phyloP scores from a whole-genome alignment of 176 grass and related monocot species.

The Phyllostachys edulis region DNA sequence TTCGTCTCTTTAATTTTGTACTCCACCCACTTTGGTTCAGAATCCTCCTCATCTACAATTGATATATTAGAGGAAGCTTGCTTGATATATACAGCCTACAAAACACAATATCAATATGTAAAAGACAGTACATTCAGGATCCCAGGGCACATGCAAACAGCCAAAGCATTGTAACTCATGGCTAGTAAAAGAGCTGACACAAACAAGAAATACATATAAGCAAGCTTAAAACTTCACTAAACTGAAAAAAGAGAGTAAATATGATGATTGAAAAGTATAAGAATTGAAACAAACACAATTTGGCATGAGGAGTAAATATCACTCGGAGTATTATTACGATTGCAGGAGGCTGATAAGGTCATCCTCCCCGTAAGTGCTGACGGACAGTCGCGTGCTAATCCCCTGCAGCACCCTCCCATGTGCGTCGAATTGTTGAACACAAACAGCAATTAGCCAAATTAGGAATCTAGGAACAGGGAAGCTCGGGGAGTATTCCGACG shows the following conservation, averaged over 20 bases:
- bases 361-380: slow-evolving; percentile 77
- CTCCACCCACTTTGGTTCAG: slow-evolving; percentile 82
- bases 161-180: neutral
- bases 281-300: neutral
- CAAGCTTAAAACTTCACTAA: neutral
- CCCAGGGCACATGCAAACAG: neutral
- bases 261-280: neutral
- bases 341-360: slow-evolving; percentile 89
- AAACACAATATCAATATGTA: neutral
- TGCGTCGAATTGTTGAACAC: slow-evolving; percentile 84
- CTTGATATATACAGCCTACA: slow-evolving; percentile 74
- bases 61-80: slow-evolving; percentile 69
- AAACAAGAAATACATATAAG: neutral
- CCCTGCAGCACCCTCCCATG: slow-evolving; percentile 61
- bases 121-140: neutral
- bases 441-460: neutral
- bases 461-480: neutral
- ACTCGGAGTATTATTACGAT: slow-evolving; percentile 50
- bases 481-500: slow-evolving; percentile 44
- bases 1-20: slow-evolving; percentile 99
- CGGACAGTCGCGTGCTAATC: slow-evolving; percentile 74
- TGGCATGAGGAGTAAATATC: neutral
- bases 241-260: neutral
- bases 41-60: slow-evolving; percentile 48
- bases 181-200: neutral